Base-by-base conservation (phyloP, 179 eudicot genomes). In the Beta corolliflora region DNA sequence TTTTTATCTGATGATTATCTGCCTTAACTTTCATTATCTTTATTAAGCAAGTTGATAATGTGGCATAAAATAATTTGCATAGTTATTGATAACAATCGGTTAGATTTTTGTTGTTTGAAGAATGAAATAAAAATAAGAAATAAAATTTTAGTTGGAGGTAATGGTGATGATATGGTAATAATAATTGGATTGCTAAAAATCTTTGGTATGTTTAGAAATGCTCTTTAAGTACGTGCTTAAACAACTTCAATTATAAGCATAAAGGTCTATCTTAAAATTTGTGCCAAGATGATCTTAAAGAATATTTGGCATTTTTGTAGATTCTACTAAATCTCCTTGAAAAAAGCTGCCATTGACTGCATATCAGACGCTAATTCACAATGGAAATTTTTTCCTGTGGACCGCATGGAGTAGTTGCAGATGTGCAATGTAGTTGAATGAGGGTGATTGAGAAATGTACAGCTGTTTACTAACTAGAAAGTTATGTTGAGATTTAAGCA, bases 381-480 rank as follows among this genome's bases (percentile, higher is more conserved):
- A 76, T 58, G 50, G 36, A 46, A 53, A 31, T 55, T 71, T 80
- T 77, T 48, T 52, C 56, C 55, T 45, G 15, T 80, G 25, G n/a
- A 46, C 78, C 58, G 75, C 79, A 77, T 80, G 80, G 18, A 67
- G 75, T 81, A 72, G 86, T 81, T 73, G 59, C 77, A 68, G 66
- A 50, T 61, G 60, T 80, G 71, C n/a, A 71, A 61, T 72, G 44
- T 72, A 48, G 71, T 73, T 75, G 23, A 67, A 67, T 21, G 79
- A 75, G 71, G 65, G 84, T 84, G 15, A 84, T 84, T 81, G 84
- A 64, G 77, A 81, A 56, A 73, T 55, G 9, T 21, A 6, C 61
- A 31, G 31, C 66, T 81, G 75, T 31, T 63, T 60, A 56, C 52
- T 48, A 44, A 71, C 68, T 50, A 45, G 63, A 68, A 45, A 9